Evolutionary conservation across 2,329 filamentous ascomycete species (phyloP), one percentile per base, ranked within the genome.

Genomic region (Amauroascus niger): DNA sequence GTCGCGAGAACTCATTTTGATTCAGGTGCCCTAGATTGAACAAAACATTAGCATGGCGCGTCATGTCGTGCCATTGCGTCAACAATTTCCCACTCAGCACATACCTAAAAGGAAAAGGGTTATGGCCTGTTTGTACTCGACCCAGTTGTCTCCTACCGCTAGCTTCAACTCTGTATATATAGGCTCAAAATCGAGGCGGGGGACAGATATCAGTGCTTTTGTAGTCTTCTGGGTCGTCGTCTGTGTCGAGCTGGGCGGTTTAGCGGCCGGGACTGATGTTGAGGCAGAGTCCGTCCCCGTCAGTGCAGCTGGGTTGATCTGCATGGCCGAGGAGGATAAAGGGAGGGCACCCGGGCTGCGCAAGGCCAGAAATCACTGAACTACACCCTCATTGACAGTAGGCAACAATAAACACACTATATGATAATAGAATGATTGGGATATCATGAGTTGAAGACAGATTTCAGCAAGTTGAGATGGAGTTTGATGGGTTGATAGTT

Each of bases 171-270:
- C 76, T 8, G 78, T 76, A 63, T 84, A 83, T 49, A 82, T 71
- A 24, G 80, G 79, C 63, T 84, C 81, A 49, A 82, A 68, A 60
- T 84, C 81, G 53, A 84, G 74, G 57, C 81, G 77, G 59, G 79
- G 80, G 22, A 79, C 75, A n/a, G 74, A 74, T 49, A 74, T 73
- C 53, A 74, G 65, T 26, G 72, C 69, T 61, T 77, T 78, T 49
- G 73, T 73, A 46, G 74, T 71, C 56, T 77, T 77, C 58, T 75
- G 64, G n/a, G 65, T 63, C 14, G 68, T 58, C 14, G 63, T 54
- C 18, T 40, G 47, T 18, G 43, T 46, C 39, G 43, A 14, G 20
- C 40, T 20, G 37, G 64, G 59, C 32, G 60, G 58, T 55, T 71
- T 71, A 28, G 64, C 62, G 49, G 66, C 56, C 20, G 65, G 49